Evolutionary conservation across 305 asterid genomes (phyloP), one percentile per base, ranked within the genome.

Genomic region (Striga hermonthica): DNA sequence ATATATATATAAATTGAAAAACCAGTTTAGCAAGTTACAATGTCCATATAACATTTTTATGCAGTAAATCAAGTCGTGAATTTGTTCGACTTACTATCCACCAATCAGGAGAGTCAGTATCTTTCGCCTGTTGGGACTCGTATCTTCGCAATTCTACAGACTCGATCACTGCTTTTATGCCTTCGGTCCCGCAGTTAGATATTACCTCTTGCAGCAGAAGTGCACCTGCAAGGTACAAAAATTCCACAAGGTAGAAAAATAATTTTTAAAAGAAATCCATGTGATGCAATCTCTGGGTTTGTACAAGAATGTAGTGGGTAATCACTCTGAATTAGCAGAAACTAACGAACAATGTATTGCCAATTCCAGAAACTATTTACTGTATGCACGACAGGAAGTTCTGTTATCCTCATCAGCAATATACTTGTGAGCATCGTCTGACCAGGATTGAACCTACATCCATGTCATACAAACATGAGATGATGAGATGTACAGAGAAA

Each of bases 341-440:
- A 58, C 6, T 58, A 64, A 60, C 44, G 35, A 39, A 40, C 40
- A 28, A 56, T 36, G 67, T 70, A 60, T 28, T 11, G 15, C 12
- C 65, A 63, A 58, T 66, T 38, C 75, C 68, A 57, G 41, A 71
- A 68, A 74, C 64, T 38, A 69, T 86, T 81, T 73, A 88, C 98
- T 96, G 78, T 97, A 90, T 71, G 83, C 84, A 64, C 98, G 98
- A 72, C 98, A 90, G 73, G 82, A 93, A 53, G 92, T 83, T 72
- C 85, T 93, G 50, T 90, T 95, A 71, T 90, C 98, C 86, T 93
- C 98, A 69, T 93, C 98, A 64, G 97, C 94, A 73, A 90, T 86
- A 73, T 82, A 93, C 70, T 87, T 95, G 79, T 93, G 90, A 65
- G 92, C 96, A 93, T 93, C 98, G 72, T 83, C 67, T 47, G 90